Percentiles rank a stretch among this genome's conserved stretches.
Evolutionary conservation across 306 rosid genomes (phyloP).

Genomic region (Arachis stenosperma): DNA sequence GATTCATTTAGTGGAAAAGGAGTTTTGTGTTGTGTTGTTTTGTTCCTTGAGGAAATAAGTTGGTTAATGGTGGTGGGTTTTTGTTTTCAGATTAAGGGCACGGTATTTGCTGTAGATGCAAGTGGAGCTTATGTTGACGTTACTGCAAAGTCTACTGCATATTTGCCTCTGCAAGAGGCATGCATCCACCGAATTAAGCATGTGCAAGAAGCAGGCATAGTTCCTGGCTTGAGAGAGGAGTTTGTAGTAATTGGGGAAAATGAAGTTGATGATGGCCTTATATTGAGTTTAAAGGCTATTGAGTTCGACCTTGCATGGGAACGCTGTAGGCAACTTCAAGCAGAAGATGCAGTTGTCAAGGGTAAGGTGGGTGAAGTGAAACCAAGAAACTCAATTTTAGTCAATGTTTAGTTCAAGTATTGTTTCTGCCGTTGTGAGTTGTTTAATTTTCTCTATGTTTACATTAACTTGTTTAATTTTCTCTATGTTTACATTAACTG

Average conservation of each 20-base stretch:
- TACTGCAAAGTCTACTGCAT: slow-evolving; percentile 84
- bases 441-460: slow-evolving; percentile 8
- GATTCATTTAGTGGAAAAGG: background rate
- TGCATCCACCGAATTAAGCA: slow-evolving; percentile 66
- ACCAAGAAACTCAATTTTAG: slow-evolving; percentile 7
- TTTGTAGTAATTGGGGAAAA: slow-evolving; percentile 84
- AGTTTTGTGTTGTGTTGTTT: too few species aligned
- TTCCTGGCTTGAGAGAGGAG: slow-evolving; percentile 76
- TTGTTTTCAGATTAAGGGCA: slow-evolving; percentile 77
- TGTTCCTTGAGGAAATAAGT: slow-evolving; percentile 25
- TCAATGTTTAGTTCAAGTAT: slow-evolving; percentile 29
- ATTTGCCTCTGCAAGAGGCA: slow-evolving; percentile 84
- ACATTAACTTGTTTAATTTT: background rate
- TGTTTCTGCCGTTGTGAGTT: slow-evolving; percentile 9
- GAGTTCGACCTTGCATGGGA: slow-evolving; percentile 95
- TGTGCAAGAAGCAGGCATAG: slow-evolving; percentile 81
- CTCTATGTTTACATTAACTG: too few species aligned
- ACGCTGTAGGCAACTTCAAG: slow-evolving; percentile 91
- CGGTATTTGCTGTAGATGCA: slow-evolving; percentile 65
- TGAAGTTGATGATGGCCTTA: slow-evolving; percentile 75
- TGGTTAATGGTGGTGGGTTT: slow-evolving; percentile 24
- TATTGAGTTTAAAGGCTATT: slow-evolving; percentile 73
- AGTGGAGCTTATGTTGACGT: slow-evolving; percentile 88
- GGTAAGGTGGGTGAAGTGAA: slow-evolving; percentile 86
- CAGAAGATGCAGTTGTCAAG: slow-evolving; percentile 96